Evolutionary conservation across 208 protist genomes (phyloP), one percentile per base, ranked within the genome.

Genomic region (Crithidia mellificae): DNA sequence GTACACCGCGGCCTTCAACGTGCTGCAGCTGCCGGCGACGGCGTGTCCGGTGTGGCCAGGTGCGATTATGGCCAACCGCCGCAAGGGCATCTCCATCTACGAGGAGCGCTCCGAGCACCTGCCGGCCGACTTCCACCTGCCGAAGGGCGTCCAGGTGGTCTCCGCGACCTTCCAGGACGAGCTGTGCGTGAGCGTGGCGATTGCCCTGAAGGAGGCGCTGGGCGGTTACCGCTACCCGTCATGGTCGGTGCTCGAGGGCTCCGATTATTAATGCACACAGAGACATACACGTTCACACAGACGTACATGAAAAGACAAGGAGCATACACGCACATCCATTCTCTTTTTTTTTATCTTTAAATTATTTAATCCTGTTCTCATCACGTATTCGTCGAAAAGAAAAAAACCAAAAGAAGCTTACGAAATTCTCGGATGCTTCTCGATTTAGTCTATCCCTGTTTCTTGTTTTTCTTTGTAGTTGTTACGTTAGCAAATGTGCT

Each of bases 1-100:
- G 68, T 95, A 95, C 84, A 91, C 87, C 25, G 90, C 90, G 2
- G 84, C 79, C 49, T 95, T 95, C 71, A 95, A 95, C 56, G 87
- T 91, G 43, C 72, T 93, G 64, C 90, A 88, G 72, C 78, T 92
- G 64, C 90, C 90, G 3, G 83, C 81, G 32, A 91, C 83, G 32
- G 84, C 83, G 5, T 85, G 81, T 56, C 90, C 90, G 1, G 74
- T 93, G 11, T 95, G 90, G 87, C 62, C 54, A 15, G 63, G 63
- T n/a, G 73, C 82, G 9, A 50, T 84, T 29, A 72, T 62, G 36
- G 41, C 27, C 19, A 61, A 58, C 30, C 51, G 47, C 7, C 75
- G 20, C 14, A 88, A 80, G 52, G 47, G 59, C 7, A 5, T 78
- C 11, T 73, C 73, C 43, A 64, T 69, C 27, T 58, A 75, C 51